Percentiles rank a stretch among this genome's conserved stretches.
phyloP scores from a whole-genome alignment of 2,329 filamentous ascomycete species.

The Mycosphaerelloides madeirae region DNA sequence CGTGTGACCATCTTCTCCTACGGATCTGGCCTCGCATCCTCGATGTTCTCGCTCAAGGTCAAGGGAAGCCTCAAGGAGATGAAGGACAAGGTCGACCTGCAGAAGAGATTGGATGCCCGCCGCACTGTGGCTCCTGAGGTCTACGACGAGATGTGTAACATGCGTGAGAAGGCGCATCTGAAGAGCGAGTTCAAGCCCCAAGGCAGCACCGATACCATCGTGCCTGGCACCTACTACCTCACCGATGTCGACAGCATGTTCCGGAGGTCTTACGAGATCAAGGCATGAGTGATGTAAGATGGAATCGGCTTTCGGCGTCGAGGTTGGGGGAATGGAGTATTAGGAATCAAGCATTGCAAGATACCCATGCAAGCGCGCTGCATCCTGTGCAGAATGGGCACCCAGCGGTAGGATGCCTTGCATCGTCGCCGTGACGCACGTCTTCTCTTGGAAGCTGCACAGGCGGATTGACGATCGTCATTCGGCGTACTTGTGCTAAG shows the following conservation, averaged over 20 bases:
- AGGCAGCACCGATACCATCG: slow-evolving; percentile 41
- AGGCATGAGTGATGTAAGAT: slow-evolving; percentile 30
- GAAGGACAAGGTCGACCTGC: slow-evolving; percentile 44
- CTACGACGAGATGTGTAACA: slow-evolving; percentile 52
- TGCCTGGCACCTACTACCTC: slow-evolving; percentile 49
- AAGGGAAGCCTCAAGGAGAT: slow-evolving; percentile 45
- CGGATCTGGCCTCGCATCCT: slow-evolving; percentile 49
- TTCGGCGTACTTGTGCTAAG: too few relatives aligned
- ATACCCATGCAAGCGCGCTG: too few relatives aligned
- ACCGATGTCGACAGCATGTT: slow-evolving; percentile 49
- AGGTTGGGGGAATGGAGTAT: too few relatives aligned
- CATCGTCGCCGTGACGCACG: too few relatives aligned
- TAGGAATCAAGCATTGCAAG: too few relatives aligned
- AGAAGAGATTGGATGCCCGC: slow-evolving; percentile 42
- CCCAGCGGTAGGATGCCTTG: too few relatives aligned
- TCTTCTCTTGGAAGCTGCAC: too few relatives aligned
- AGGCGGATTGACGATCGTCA: too few relatives aligned
- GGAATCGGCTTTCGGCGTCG: too few relatives aligned
- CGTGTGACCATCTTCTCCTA: slow-evolving; percentile 51
- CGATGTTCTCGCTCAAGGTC: slow-evolving; percentile 48
- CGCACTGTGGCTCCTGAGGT: slow-evolving; percentile 44
- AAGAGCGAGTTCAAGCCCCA: slow-evolving; percentile 47
- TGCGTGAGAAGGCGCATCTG: slow-evolving; percentile 48
- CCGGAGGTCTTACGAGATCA: slow-evolving; percentile 47
- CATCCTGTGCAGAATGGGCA: too few relatives aligned